A percentile compares a stretch with the other conserved stretches of the same genome.
Evolutionary conservation across 2,329 filamentous ascomycete genomes (phyloP).

Genomic region (Sporothrix curviconia): DNA sequence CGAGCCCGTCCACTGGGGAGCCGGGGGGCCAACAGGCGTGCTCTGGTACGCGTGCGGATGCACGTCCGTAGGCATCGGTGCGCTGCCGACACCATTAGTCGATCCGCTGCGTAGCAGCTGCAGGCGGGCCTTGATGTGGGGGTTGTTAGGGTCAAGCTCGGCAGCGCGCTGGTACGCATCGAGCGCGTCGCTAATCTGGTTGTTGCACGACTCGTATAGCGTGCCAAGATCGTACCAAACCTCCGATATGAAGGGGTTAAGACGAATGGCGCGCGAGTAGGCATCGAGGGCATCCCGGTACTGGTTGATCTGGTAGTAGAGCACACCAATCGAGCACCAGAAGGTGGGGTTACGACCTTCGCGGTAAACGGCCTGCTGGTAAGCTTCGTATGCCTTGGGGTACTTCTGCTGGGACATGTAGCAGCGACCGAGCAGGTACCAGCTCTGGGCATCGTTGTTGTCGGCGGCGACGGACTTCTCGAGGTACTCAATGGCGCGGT

Average conservation of each 20-base stretch:
- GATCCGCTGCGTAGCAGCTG: slow-evolving; percentile 81
- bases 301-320: slow-evolving; percentile 99
- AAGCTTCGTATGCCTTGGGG: slow-evolving; percentile 95
- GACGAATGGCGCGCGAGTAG: slow-evolving; percentile 89
- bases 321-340: slow-evolving; percentile 98
- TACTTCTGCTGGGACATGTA: slow-evolving; percentile 99
- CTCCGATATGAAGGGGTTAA: slow-evolving; percentile 97
- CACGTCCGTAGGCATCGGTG: slow-evolving; percentile 90
- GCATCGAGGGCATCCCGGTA: slow-evolving; percentile 96
- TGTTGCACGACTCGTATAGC: slow-evolving; percentile 97
- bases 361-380: slow-evolving; percentile 96
- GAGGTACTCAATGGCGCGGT: slow-evolving; percentile 92
- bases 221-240: slow-evolving; percentile 99
- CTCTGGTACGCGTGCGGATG: slow-evolving; percentile 91
- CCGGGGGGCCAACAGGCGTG: slow-evolving; percentile 74
- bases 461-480: slow-evolving; percentile 92
- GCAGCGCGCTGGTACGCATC: slow-evolving; percentile 93
- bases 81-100: slow-evolving; percentile 62
- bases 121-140: slow-evolving; percentile 91
- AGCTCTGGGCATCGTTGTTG: slow-evolving; percentile 92
- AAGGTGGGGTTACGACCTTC: slow-evolving; percentile 97
- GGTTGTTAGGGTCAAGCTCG: slow-evolving; percentile 86
- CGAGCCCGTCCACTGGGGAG: slow-evolving; percentile 80
- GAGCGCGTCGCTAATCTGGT: slow-evolving; percentile 91
- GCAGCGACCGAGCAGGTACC: slow-evolving; percentile 94